Base-by-base conservation (phyloP, 2,329 filamentous ascomycete genomes). In the Verticillium longisporum region DNA sequence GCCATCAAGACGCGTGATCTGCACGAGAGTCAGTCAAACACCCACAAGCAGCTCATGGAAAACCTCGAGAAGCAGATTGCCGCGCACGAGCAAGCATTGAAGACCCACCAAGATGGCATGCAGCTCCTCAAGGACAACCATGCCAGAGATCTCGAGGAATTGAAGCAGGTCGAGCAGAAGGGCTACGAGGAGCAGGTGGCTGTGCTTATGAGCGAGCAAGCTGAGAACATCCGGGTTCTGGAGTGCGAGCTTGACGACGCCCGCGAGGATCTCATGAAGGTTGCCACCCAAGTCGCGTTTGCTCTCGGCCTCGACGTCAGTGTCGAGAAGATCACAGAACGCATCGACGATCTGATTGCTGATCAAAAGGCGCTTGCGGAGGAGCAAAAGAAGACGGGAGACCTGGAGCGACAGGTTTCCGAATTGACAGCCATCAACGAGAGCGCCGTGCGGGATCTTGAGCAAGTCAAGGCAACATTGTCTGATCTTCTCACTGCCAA, bases 241-340 rank as follows among this genome's bases (percentile, higher is more conserved):
- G 84, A 89, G 70, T 73, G 77, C 34, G 87, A 91, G 54, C 83
- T 90, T 37, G 75, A 80, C 1, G 83, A 87, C 62, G 86, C 87
- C n/a, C 83, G 86, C 36, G 83, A 89, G 59, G 84, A 89, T 61
- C 77, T 91, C 54, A 81, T 82, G 68, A 86, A 84, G 69, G 79
- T 89, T 54, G 85, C 88, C 18, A 81, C 81, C 2, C 84, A 87
- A 66, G 84, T 91, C 58, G 78, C 86, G 61, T 78, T 80, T 71
- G 79, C 86, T 54, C 73, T 87, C 63, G 78, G 87, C 15, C 69
- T 89, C 14, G 83, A 89, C 26, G 83, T 87, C 55, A 87, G 86
- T 68, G 80, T 88, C n/a, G 86, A 88, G 61, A 85, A 88, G 73
- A 77, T 93, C 18, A 81, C 83, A 4, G 83, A 87, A 61, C 81